A percentile compares a stretch with the other conserved stretches of the same genome.
phyloP scores from a whole-genome alignment of 208 protist species.

The Naegleria lovaniensis region DNA sequence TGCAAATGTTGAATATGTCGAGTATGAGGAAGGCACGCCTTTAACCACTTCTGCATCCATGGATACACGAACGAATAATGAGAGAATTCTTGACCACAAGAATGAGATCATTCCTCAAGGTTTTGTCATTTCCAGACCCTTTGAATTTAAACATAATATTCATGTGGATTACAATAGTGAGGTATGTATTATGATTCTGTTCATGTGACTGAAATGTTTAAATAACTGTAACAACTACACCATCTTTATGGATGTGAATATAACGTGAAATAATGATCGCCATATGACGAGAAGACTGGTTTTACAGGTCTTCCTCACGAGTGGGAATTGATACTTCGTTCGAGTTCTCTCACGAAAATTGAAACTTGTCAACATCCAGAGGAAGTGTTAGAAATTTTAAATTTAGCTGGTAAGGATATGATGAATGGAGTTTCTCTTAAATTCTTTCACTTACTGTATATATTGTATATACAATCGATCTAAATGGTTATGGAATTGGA shows the following conservation, averaged over 20 bases:
- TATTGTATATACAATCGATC: too few relatives aligned
- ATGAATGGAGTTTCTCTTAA: too few relatives aligned
- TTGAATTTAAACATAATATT: slow-evolving; percentile 4
- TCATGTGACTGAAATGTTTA: not conserved
- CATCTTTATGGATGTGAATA: too few relatives aligned
- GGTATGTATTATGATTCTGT: not conserved
- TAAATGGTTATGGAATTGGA: too few relatives aligned
- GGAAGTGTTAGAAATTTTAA: not conserved
- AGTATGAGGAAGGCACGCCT: too few relatives aligned
- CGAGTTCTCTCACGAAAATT: not conserved
- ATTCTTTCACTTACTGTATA: too few relatives aligned
- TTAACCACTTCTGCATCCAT: too few relatives aligned
- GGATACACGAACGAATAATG: not conserved
- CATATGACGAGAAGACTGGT: not conserved
- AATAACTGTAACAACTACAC: too few relatives aligned
- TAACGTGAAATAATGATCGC: too few relatives aligned
- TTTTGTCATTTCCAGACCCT: slow-evolving; percentile 3
- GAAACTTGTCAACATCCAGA: not conserved
- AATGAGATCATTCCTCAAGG: too few relatives aligned
- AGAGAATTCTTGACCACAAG: too few relatives aligned
- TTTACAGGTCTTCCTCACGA: not conserved
- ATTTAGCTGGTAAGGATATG: not conserved
- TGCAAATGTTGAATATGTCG: not conserved
- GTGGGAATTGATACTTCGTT: not conserved
- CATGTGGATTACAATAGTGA: not conserved